Percentiles rank a stretch among this genome's conserved stretches.
phyloP scores from a whole-genome alignment of 192 early-diverging fungal species.

The Haplosporangium gracile region DNA sequence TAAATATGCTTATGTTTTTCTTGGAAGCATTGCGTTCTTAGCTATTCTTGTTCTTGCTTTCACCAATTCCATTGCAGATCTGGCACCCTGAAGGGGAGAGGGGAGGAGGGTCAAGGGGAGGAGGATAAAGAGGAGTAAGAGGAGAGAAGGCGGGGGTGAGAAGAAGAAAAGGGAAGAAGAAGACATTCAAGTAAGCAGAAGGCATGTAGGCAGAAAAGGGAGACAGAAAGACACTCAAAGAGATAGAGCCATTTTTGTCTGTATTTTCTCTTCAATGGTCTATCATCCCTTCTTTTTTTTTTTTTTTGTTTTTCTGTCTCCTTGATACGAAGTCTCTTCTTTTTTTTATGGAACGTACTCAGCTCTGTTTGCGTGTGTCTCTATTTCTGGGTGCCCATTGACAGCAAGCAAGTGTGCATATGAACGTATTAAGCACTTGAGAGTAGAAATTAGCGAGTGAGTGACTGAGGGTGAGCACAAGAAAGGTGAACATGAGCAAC shows the following conservation, averaged over 20 bases:
- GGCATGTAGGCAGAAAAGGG: background rate
- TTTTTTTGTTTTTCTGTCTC: background rate
- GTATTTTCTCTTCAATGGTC: background rate
- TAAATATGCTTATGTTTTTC: background rate
- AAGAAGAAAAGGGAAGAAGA: background rate
- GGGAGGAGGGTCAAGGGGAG: background rate
- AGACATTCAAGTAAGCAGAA: background rate
- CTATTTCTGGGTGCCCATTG: background rate
- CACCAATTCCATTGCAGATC: background rate
- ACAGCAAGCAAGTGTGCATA: background rate
- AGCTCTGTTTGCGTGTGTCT: background rate
- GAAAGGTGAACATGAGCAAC: background rate
- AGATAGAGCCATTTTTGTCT: background rate
- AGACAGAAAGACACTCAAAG: background rate
- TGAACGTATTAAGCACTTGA: background rate
- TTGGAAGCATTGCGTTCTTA: background rate
- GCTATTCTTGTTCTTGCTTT: background rate
- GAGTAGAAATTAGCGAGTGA: background rate
- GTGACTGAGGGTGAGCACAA: background rate
- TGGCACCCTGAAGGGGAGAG: constrained; percentile 6
- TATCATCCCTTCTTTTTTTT: background rate
- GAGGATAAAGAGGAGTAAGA: background rate
- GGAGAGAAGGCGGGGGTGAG: no score
- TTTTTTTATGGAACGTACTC: background rate
- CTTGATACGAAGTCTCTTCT: background rate